These are phyloP conservation scores for Fonsecaea erecta DNA, from an alignment of 2,329 filamentous ascomycete species.

Conservation along the genomic window DNA sequence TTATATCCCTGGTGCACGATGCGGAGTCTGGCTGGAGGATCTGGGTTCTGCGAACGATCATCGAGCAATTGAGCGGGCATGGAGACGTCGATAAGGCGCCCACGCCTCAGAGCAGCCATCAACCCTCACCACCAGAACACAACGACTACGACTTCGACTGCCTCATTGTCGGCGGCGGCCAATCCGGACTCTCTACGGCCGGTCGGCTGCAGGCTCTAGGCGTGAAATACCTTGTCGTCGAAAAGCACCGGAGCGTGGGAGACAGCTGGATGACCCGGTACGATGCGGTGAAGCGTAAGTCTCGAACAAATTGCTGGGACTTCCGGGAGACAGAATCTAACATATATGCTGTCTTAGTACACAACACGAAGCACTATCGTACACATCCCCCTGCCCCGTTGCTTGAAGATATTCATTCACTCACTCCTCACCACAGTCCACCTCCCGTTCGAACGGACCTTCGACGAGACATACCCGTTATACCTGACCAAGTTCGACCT, in stretches of 20 bases:
- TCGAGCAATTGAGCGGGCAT: slow-evolving; percentile 35
- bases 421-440: slow-evolving; percentile 22
- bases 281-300: slow-evolving; percentile 46
- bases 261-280: slow-evolving; percentile 55
- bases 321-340: no score
- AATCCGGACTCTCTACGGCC: slow-evolving; percentile 51
- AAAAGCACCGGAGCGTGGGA: slow-evolving; percentile 49
- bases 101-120: not conserved
- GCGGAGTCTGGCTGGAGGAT: slow-evolving; percentile 36
- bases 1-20: slow-evolving; percentile 33
- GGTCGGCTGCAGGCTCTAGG: slow-evolving; percentile 52
- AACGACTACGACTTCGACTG: slow-evolving; percentile 37
- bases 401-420: no score
- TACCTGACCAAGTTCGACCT: slow-evolving; percentile 37
- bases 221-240: slow-evolving; percentile 50
- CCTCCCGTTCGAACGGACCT: slow-evolving; percentile 40
- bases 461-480: slow-evolving; percentile 32
- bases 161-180: slow-evolving; percentile 49
- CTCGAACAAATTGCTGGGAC: not conserved
- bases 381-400: no score
- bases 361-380: no score
- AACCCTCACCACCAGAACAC: not conserved
- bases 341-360: no score
- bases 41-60: slow-evolving; percentile 38
- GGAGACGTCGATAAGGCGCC: slow-evolving; percentile 31